Percentiles rank a stretch among this genome's conserved stretches.
Evolutionary conservation across 1,284 basidiomycete species (phyloP).

Genomic region (Trametes hirsuta): DNA sequence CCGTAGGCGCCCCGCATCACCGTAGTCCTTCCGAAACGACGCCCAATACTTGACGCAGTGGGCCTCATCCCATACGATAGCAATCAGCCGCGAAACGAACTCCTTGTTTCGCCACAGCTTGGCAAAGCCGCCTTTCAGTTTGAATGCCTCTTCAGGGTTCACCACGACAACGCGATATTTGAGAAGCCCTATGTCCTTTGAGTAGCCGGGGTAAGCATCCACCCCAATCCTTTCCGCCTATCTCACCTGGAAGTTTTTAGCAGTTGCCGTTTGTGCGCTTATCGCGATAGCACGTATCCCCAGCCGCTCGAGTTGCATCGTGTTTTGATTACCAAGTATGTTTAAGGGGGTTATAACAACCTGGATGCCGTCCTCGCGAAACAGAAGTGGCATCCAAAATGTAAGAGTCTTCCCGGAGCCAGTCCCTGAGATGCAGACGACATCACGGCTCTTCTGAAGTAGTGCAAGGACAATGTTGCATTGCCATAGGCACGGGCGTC

Average conservation of each 20-base stretch:
- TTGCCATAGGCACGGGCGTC: constrained; percentile 26
- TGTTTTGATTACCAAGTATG: constrained; percentile 31
- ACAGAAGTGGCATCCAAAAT: constrained; percentile 37
- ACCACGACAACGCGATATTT: constrained; percentile 36
- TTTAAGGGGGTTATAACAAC: constrained; percentile 35
- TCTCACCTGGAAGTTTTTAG: constrained; percentile 19
- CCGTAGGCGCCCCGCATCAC: constrained; percentile 29
- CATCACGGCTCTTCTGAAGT: constrained; percentile 19
- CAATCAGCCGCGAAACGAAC: constrained; percentile 32
- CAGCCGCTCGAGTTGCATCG: constrained; percentile 10
- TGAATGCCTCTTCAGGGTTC: constrained; percentile 38
- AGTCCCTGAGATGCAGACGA: constrained; percentile 30
- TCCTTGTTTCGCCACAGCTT: constrained; percentile 31
- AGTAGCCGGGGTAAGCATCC: constrained; percentile 33
- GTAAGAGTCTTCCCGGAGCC: constrained; percentile 36
- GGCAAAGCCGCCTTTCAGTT: constrained; percentile 24
- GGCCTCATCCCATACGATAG: constrained; percentile 40
- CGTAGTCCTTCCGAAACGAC: constrained; percentile 36
- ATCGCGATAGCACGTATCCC: constrained; percentile 29
- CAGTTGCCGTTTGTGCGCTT: constrained; percentile 22
- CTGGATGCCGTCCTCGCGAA: constrained; percentile 28
- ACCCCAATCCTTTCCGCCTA: neutral
- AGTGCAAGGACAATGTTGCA: constrained; percentile 15
- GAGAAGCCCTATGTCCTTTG: neutral
- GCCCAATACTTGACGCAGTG: constrained; percentile 43